Base-by-base conservation (phyloP, 2,329 filamentous ascomycete genomes). In the Epichloe amarillans region DNA sequence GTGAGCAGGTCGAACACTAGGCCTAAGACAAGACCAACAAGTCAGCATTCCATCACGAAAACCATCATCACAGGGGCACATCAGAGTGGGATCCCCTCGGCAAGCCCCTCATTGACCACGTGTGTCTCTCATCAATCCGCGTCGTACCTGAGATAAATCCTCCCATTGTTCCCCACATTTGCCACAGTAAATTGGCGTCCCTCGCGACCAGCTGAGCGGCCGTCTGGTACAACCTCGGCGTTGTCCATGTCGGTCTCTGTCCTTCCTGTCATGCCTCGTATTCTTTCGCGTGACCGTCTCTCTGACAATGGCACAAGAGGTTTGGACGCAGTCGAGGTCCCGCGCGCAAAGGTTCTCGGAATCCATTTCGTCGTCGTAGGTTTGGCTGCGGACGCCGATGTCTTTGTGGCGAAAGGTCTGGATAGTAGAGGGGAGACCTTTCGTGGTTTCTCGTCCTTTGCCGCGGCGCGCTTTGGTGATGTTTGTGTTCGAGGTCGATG, bases 141-240 rank as follows among this genome's bases (percentile, higher is more conserved):
- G 41, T 39, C 77, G 62, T 80, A 90, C 84, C 84, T 86, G 57
- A 91, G 65, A 66, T 88, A 91, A 66, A 91, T 87, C 63, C 83
- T 82, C 39, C 86, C 86, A 67, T 89, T 88, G 63, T 88, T 86
- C 23, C 86, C 86, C 53, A 91, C 86, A 65, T 89, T 90, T 47
- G 83, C 81, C 50, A 91, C 86, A 2, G 84, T 82, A 63, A 91
- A 90, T 60, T 87, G 82, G 50, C 83, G 77, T 46, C 81, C 83
- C 62, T 83, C 80, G 53, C 82, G 75, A 36, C 78, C 76, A 50
- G 73, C 77, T 45, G 80, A 78, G 52, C 73, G 69, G 52, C 76
- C 76, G 60, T 87, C 83, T 11, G 77, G 73, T n/a, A 72, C 68
- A 52, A 80, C 69, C 50, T 80, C 77, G 58, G 69, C 71, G 61